Base-by-base conservation (phyloP, 257 asterid species). In the Echium plantagineum region DNA sequence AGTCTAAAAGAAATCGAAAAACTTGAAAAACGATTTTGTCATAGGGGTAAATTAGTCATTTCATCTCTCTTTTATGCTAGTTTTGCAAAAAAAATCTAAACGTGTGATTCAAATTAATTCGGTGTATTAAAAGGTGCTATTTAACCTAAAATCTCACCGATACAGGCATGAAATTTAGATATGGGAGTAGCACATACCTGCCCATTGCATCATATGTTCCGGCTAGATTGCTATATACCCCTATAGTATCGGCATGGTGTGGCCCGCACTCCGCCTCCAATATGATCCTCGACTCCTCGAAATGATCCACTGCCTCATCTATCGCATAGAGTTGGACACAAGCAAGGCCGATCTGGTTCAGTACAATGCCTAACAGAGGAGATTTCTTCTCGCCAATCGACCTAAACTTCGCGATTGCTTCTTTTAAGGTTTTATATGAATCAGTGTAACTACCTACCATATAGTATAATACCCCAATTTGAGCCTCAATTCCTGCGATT, bases 141-240 rank as follows among this genome's bases (percentile, higher is more conserved):
- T n/a, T n/a, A n/a, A n/a, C n/a, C n/a, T n/a, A n/a, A n/a, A n/a
- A n/a, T n/a, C n/a, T n/a, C n/a, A n/a, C n/a, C n/a, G n/a, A n/a
- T n/a, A 22, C 17, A 8, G 15, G 21, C 17, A 47, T 6, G 20
- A 17, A 9, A n/a, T 19, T 4, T 59, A 20, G 38, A 38, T 26
- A 32, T 57, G 18, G 30, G 56, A 73, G 54, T 32, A 31, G 18
- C 2, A 57, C 8, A 38, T 85, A 90, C 98, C 98, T 87, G 69
- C 98, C 96, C 96, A 87, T 71, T 52, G 82, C 82, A 74, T 77
- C 82, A 59, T 77, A 77, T 54, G 74, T 67, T 4, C 74, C 79
- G 21, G 82, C 79, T 47, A 77, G 79, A 70, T 73, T 77, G 77
- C 82, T 77, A 47, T 77, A 77, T 19, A 77, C 69, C 18, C 77